Evolutionary conservation across 495 filamentous ascomycete genomes (phyloP).

Genomic region (Rusavskia elegans): DNA sequence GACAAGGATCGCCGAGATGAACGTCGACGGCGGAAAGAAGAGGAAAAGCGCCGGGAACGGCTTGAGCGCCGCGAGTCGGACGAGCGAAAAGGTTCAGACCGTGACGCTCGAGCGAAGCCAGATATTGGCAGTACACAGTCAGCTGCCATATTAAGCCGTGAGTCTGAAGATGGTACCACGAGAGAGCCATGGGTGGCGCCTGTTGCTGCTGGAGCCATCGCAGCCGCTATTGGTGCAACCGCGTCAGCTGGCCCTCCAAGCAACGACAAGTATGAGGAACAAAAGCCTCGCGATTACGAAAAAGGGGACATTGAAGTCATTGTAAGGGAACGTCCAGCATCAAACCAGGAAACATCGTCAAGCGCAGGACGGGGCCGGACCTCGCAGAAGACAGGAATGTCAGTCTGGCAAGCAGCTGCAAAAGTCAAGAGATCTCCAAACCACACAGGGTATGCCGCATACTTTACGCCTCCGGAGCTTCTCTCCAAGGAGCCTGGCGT

Average conservation of each 20-base stretch:
- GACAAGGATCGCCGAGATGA: slow-evolving; percentile 26
- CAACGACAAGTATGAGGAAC: slow-evolving; percentile 12
- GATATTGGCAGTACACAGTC: background rate
- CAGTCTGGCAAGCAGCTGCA: slow-evolving; percentile 11
- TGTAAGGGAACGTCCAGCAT: slow-evolving; percentile 9
- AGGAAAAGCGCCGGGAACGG: slow-evolving; percentile 11
- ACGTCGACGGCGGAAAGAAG: slow-evolving; percentile 17
- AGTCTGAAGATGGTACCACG: background rate
- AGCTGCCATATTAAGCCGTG: background rate
- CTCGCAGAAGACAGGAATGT: slow-evolving; percentile 12
- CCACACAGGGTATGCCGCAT: slow-evolving; percentile 14
- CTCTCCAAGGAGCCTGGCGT: slow-evolving; percentile 5
- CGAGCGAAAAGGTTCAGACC: background rate
- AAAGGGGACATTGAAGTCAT: slow-evolving; percentile 16
- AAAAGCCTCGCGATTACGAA: slow-evolving; percentile 13
- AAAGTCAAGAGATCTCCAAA: slow-evolving; percentile 10
- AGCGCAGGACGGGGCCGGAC: slow-evolving; percentile 4
- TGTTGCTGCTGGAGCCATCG: slow-evolving; percentile 32
- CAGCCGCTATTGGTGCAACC: slow-evolving; percentile 26
- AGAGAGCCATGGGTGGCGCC: slow-evolving; percentile 24
- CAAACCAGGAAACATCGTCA: slow-evolving; percentile 16
- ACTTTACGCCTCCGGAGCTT: slow-evolving; percentile 15
- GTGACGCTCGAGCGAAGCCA: background rate
- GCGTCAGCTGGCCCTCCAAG: slow-evolving; percentile 17
- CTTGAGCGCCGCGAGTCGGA: background rate